Percentiles rank a stretch among this genome's conserved stretches.
Evolutionary conservation across 2,329 filamentous ascomycete species (phyloP).

Genomic region (Mycosphaerella sp.): DNA sequence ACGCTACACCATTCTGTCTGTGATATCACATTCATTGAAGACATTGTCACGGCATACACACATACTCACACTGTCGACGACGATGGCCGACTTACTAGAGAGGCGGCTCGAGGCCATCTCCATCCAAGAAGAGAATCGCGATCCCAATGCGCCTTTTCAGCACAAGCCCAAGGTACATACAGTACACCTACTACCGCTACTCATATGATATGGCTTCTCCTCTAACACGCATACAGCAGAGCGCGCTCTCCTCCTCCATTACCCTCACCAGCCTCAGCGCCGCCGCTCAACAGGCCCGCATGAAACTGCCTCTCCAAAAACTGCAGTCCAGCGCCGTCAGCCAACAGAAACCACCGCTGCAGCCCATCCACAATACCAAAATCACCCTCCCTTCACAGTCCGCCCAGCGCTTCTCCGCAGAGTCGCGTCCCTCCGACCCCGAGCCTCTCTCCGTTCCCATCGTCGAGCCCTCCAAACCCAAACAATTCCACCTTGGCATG

Average conservation of each 20-base stretch:
- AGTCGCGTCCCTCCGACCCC: conserved; percentile 27
- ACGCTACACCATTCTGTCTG: too few relatives aligned
- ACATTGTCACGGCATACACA: not conserved
- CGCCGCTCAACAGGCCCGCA: conserved; percentile 50
- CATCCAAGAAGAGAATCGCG: conserved; percentile 78
- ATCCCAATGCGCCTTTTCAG: conserved; percentile 41
- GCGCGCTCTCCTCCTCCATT: conserved; percentile 43
- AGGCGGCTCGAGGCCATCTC: conserved; percentile 83
- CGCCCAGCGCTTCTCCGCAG: conserved; percentile 43
- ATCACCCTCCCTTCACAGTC: conserved; percentile 64
- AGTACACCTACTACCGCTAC: not conserved
- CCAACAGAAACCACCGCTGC: conserved; percentile 27
- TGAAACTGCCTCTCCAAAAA: conserved; percentile 72
- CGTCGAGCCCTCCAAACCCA: conserved; percentile 36
- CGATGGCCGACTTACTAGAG: conserved; percentile 62
- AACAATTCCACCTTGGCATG: conserved; percentile 80
- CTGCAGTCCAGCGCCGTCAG: conserved; percentile 67
- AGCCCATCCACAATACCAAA: conserved; percentile 49
- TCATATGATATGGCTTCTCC: too few relatives aligned
- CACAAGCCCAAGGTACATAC: conserved; percentile 68
- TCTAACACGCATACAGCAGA: conserved; percentile 31
- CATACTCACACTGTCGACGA: not conserved
- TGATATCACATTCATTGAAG: conserved; percentile 19
- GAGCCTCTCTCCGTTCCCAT: conserved; percentile 22
- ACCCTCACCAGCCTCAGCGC: conserved; percentile 44